Base-by-base conservation (phyloP, 495 filamentous ascomycete genomes). In the Podospora conica region DNA sequence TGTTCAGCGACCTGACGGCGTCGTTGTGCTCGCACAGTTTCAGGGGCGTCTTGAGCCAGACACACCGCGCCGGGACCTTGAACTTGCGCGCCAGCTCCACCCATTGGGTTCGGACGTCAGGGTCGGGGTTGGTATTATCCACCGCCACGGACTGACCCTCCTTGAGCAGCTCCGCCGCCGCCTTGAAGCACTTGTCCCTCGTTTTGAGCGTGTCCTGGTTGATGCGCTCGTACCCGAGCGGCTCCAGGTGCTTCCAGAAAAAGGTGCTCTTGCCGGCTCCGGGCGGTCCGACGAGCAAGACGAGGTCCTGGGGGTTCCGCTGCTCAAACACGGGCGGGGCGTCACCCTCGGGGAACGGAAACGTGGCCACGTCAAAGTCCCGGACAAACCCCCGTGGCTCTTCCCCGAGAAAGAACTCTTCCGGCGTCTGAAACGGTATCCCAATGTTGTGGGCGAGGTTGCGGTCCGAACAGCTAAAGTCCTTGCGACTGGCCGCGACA, bases 221-320 rank as follows among this genome's bases (percentile, higher is more conserved):
- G 18, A 96, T 84, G 27, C 94, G 85, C 75, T 87, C 87, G 74
- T 95, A 97, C 28, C 88, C 88, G 3, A 95, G 78, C 23, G 92
- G 90, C 74, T 93, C 80, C 20, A 98, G 74, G 66, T 91, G 78
- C 27, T 83, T 87, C 86, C 88, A 90, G 78, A 89, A 97, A 68
- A 96, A 97, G 0, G 91, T 92, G 23, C 90, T 94, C 73, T 98
- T 98, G 25, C 96, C 95, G 1, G 91, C 86, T 1, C 90, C 92
- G 0, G 95, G 95, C 53, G 90, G 90, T 9, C 95, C 95, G 64
- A 90, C 92, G 74, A 96, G 90, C 6, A 97, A 77, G 11, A 98
- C 83, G 18, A 97, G 80, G 61, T 97, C 93, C 63, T 88, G 71
- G 11, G 84, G 70, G 67, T 89, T 86, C 54, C 77, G 82, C 78